These are phyloP conservation scores for Diaporthe citriasiana DNA, from an alignment of 2,329 filamentous ascomycete species.

Conservation along the genomic window DNA sequence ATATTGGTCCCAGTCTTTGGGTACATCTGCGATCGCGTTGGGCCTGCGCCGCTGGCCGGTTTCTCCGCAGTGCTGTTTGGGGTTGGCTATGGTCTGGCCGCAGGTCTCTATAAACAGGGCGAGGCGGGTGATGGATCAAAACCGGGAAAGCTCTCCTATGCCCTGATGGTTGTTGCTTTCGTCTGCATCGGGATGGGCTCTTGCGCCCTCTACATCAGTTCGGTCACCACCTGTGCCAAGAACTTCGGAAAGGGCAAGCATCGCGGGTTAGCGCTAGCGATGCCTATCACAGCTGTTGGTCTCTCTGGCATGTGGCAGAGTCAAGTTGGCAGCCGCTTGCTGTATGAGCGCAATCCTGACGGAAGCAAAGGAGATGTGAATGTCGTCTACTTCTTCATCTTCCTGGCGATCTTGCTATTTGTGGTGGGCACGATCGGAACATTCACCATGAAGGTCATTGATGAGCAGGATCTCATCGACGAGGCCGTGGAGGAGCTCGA, in stretches of 20 bases:
- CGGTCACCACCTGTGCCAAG: slow-evolving; percentile 97
- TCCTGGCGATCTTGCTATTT: slow-evolving; percentile 80
- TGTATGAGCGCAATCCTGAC: slow-evolving; percentile 77
- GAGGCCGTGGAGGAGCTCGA: slow-evolving; percentile 93
- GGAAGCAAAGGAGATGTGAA: slow-evolving; percentile 75
- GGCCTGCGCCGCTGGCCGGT: slow-evolving; percentile 82
- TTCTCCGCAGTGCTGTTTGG: slow-evolving; percentile 82
- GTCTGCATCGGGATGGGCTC: slow-evolving; percentile 86
- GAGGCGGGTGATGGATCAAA: slow-evolving; percentile 59
- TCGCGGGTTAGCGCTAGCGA: slow-evolving; percentile 88
- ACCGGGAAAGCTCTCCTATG: slow-evolving; percentile 75
- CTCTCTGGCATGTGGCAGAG: slow-evolving; percentile 97
- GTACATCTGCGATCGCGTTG: slow-evolving; percentile 90
- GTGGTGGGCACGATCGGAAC: slow-evolving; percentile 80
- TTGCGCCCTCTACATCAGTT: slow-evolving; percentile 88
- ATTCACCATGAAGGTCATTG: slow-evolving; percentile 82
- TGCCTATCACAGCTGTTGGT: slow-evolving; percentile 93
- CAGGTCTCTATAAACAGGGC: slow-evolving; percentile 76
- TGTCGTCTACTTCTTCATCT: slow-evolving; percentile 90
- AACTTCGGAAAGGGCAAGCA: slow-evolving; percentile 94
- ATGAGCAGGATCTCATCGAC: slow-evolving; percentile 89
- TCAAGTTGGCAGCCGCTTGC: slow-evolving; percentile 83
- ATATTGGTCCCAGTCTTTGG: slow-evolving; percentile 91
- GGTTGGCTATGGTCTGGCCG: slow-evolving; percentile 85
- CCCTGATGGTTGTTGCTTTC: slow-evolving; percentile 88